Base-by-base conservation (phyloP, 2,329 filamentous ascomycete genomes). In the Ophiocordyceps unilateralis region DNA sequence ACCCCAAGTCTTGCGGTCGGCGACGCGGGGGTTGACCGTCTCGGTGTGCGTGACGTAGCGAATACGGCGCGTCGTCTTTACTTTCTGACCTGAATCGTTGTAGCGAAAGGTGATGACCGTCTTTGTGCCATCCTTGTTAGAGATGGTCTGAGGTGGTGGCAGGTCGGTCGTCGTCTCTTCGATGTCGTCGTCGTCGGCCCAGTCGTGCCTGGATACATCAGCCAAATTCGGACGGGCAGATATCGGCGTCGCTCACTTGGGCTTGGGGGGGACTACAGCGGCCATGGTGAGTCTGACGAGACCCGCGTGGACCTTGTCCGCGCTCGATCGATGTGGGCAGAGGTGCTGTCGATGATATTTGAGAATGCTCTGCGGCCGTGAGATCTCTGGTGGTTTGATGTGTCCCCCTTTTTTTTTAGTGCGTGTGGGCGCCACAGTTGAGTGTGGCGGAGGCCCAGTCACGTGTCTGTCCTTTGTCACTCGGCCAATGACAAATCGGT, bases 101-200 rank as follows among this genome's bases (percentile, higher is more conserved):
- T 86, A 78, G 56, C 79, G 76, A 70, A 85, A 93, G 49, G 83
- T 84, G 58, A 94, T 81, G 54, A 91, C 83, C 40, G 93, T 98
- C 69, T 95, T 94, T 56, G 86, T 94, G 61, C 93, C 91, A 64
- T 98, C 91, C 69, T 95, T 94, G 78, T 98, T 96, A 62, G 81
- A 82, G 62, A 86, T 89, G 54, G 89, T 83, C 68, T 91, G 82
- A 53, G 84, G 79, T 53, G 83, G 75, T 47, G 91, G 91, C 55
- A 98, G 83, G 45, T 77, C 73, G 51, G 65, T 63, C 53, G 62
- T 57, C 53, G 75, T 69, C 68, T 83, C 76, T 65, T 91, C 83
- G 66, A 86, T 81, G 58, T 89, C 84, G 61, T 93, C 87, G 61
- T 91, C 85, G 69, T 96, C 91, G 62, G 91, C 89, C 89, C 89